Conservation (phyloP, 768 basidiomycete genomes). For the Suillus variegatus region DNA sequence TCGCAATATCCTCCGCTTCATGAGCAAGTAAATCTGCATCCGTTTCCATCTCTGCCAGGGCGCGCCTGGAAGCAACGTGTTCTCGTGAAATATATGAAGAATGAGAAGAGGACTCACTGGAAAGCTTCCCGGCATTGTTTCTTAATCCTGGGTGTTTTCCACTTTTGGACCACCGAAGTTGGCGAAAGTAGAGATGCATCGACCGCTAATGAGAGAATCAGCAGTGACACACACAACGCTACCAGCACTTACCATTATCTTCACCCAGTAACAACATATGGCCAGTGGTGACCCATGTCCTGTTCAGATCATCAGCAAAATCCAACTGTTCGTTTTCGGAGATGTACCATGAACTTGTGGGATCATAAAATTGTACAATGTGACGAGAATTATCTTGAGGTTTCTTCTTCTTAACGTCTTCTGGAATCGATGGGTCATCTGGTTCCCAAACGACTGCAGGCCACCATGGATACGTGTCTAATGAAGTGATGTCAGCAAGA, state of each 20-base stretch:
- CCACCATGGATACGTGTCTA: constrained; percentile 87
- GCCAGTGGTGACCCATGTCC: constrained; percentile 62
- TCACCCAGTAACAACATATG: constrained; percentile 71
- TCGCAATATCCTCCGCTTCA: constrained; percentile 10
- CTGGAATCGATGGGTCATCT: constrained; percentile 59
- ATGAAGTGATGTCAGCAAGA: constrained; percentile 9
- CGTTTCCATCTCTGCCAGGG: constrained; percentile 50
- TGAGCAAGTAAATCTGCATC: constrained; percentile 22
- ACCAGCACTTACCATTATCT: constrained; percentile 53
- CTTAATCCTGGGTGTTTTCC: constrained; percentile 53
- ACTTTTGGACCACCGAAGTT: constrained; percentile 55
- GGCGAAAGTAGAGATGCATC: constrained; percentile 63
- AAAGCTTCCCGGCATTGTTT: constrained; percentile 64
- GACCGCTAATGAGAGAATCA: constrained; percentile 44
- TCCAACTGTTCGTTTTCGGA: not conserved
- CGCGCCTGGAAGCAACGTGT: constrained; percentile 32
- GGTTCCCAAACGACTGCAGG: constrained; percentile 76
- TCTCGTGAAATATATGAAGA: not conserved
- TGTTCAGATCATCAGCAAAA: constrained; percentile 27
- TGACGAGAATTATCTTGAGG: constrained; percentile 45
- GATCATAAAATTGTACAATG: constrained; percentile 83
- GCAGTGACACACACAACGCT: not conserved
- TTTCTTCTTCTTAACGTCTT: constrained; percentile 30
- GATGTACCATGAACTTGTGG: constrained; percentile 59
- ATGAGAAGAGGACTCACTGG: constrained; percentile 42